Percentiles rank a stretch among this genome's conserved stretches.
Conservation (phyloP, 108 stramenopile species). For the Skeletonema grethae region DNA sequence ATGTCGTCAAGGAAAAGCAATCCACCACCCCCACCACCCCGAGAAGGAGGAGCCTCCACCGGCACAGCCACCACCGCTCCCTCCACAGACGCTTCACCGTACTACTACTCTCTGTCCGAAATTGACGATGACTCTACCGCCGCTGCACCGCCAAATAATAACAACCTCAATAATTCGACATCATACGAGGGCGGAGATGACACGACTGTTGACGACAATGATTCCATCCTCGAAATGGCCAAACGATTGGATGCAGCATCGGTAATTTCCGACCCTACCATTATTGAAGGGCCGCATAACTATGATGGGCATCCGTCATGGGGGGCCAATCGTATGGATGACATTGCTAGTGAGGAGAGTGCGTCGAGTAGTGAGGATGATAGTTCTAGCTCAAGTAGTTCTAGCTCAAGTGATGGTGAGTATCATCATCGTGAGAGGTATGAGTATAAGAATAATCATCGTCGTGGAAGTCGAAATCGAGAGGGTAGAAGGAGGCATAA, state of each 20-base stretch:
- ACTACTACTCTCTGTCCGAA: background rate
- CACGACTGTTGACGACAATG: constrained; percentile 13
- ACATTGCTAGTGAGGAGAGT: background rate
- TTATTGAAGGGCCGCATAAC: constrained; percentile 43
- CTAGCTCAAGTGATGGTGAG: background rate
- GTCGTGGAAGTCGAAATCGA: background rate
- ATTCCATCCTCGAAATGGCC: constrained; percentile 51
- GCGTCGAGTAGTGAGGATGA: background rate
- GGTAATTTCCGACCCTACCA: constrained; percentile 38
- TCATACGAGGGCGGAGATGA: constrained; percentile 10
- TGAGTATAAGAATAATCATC: background rate
- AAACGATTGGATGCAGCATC: constrained; percentile 40
- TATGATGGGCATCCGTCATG: background rate
- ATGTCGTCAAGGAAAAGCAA: background rate
- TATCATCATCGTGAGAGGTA: constrained; percentile 6
- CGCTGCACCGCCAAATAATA: background rate
- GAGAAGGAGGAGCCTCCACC: background rate
- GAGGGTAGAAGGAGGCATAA: background rate
- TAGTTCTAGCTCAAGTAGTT: background rate
- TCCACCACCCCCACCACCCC: background rate
- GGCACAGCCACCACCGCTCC: background rate
- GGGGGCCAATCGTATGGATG: constrained; percentile 12
- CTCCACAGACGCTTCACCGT: background rate
- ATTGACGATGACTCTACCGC: constrained; percentile 3
- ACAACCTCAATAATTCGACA: background rate